Conservation (phyloP, 2,329 filamentous ascomycete species). For the Fusarium burgessii region DNA sequence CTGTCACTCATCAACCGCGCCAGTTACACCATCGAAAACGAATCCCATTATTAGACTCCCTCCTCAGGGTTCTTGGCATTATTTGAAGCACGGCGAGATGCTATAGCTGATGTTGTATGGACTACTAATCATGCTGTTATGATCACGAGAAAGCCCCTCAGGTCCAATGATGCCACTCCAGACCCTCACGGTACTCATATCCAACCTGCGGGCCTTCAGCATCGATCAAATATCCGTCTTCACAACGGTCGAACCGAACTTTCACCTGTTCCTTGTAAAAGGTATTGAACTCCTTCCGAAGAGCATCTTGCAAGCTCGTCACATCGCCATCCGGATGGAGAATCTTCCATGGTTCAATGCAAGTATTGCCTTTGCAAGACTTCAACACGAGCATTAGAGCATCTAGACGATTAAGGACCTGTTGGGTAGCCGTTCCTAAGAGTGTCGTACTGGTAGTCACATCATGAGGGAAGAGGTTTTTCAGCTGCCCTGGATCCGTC, state of each 20-base stretch:
- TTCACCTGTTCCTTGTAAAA: conserved; percentile 64
- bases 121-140: neutral
- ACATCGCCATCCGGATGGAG: conserved; percentile 68
- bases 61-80: no score
- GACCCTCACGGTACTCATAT: conserved; percentile 44
- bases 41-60: neutral
- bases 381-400: conserved; percentile 70
- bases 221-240: conserved; percentile 65
- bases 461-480: conserved; percentile 54
- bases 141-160: conserved; percentile 14
- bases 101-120: neutral
- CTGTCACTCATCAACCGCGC: neutral
- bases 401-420: conserved; percentile 65
- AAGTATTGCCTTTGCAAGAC: conserved; percentile 66
- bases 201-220: conserved; percentile 65
- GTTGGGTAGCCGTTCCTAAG: conserved; percentile 43
- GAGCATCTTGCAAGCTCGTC: conserved; percentile 62
- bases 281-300: conserved; percentile 59
- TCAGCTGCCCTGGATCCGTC: conserved; percentile 65
- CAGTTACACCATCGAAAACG: neutral
- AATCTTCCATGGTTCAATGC: conserved; percentile 67
- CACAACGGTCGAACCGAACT: conserved; percentile 66
- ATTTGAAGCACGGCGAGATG: neutral
- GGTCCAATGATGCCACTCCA: conserved; percentile 48
- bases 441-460: conserved; percentile 22